Evolutionary conservation across 208 protist genomes (phyloP).

Genomic region (Trypanosoma boissoni): DNA sequence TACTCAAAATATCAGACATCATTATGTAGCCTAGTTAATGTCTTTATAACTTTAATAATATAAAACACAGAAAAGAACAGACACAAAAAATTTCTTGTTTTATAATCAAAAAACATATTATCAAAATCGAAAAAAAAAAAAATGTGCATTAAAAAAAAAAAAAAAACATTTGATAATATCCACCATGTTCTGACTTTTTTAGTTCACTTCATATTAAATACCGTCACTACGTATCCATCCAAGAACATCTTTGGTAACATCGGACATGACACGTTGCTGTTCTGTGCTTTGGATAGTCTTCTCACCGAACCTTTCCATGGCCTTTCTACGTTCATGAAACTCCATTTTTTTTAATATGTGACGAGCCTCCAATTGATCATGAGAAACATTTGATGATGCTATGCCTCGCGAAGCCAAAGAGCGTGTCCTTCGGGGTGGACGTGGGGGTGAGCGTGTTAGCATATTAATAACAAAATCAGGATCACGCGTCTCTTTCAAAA

Average conservation of each 20-base stretch:
- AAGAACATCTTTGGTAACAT: slow-evolving; percentile 78
- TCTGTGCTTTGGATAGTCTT: slow-evolving; percentile 48
- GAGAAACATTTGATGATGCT: slow-evolving; percentile 43
- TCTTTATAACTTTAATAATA: slow-evolving; percentile 1
- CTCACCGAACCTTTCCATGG: slow-evolving; percentile 67
- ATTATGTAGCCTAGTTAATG: too few species aligned
- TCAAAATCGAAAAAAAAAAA: too few species aligned
- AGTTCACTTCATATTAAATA: not conserved
- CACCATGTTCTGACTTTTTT: not conserved
- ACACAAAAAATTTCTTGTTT: slow-evolving; percentile 16
- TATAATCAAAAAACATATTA: slow-evolving; percentile 2
- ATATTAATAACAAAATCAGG: slow-evolving; percentile 38
- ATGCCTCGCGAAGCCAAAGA: slow-evolving; percentile 70
- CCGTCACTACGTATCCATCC: slow-evolving; percentile 79
- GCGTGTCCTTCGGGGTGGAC: slow-evolving; percentile 33
- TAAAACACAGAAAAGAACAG: slow-evolving; percentile 9
- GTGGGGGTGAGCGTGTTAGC: slow-evolving; percentile 47
- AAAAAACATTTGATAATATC: too few species aligned
- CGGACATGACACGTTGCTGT: slow-evolving; percentile 66
- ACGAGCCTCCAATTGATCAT: slow-evolving; percentile 74
- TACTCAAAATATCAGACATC: slow-evolving; percentile 16
- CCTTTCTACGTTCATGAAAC: slow-evolving; percentile 68
- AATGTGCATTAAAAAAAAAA: too few species aligned
- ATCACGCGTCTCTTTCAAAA: slow-evolving; percentile 53
- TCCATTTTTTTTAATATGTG: slow-evolving; percentile 74